Base-by-base conservation (phyloP, 2,329 filamentous ascomycete species). In the Xylaria digitata region DNA sequence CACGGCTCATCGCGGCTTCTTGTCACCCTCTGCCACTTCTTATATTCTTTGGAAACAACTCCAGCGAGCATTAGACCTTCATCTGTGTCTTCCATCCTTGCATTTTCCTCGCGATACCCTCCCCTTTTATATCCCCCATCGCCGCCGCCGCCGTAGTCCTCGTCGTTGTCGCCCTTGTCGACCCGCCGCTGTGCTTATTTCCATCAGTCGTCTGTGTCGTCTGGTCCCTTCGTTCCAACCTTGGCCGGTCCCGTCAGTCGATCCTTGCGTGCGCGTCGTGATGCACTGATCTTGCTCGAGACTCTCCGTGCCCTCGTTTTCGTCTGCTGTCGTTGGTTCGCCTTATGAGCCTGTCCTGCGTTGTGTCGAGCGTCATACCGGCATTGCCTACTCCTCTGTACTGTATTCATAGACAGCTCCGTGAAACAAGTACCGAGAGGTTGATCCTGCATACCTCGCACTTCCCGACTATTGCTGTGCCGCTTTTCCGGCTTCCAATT, bases 171-270 rank as follows among this genome's bases (percentile, higher is more conserved):
- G 65, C 52, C 48, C 49, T 42, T 34, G 65, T 56, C 32, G 45
- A 60, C 70, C 72, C 69, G 72, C 72, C 71, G 70, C 70, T 74
- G 71, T 72, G 63, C 71, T 74, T 76, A 72, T 73, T 73, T 69
- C 67, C 71, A 70, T 72, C 73, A 65, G 73, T 69, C 55, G 63
- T 65, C 66, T 65, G 63, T 52, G 42, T 54, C 55, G 54, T 63
- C 61, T 60, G 45, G 61, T 65, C 19, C 63, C 21, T 48, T 67
- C 63, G 68, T 67, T 67, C 60, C 42, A 63, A 52, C 54, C 59
- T 57, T 50, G 23, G 43, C 67, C 64, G 50, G 49, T 60, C 61
- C 49, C 43, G 55, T 26, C 43, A 57, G 62, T 63, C 65, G 62
- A 65, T 62, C 61, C 15, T 48, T 67, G 48, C 45, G 55, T 55